phyloP scores from a whole-genome alignment of 1,284 basidiomycete genomes.

The Xerocomus minutiporus region DNA sequence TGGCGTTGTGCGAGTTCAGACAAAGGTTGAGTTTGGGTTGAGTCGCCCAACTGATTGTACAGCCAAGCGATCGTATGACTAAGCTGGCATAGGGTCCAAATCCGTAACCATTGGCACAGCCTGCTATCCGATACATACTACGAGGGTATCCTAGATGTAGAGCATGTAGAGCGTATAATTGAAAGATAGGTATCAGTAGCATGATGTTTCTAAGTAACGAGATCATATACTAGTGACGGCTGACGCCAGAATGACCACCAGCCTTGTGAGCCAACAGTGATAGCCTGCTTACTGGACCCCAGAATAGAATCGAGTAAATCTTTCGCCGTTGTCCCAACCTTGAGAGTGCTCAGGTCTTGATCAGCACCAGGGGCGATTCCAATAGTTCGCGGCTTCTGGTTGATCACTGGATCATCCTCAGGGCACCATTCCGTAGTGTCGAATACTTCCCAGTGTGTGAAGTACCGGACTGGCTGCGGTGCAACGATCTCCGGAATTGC shows the following conservation, averaged over 20 bases:
- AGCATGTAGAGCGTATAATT: neutral
- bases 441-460: constrained; percentile 12
- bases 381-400: constrained; percentile 26
- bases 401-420: constrained; percentile 31
- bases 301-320: constrained; percentile 32
- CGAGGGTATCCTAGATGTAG: neutral
- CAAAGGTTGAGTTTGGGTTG: neutral
- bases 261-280: neutral
- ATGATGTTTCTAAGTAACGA: neutral
- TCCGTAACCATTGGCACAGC: neutral
- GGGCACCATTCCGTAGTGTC: constrained; percentile 29
- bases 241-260: neutral
- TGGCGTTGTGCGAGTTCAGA: constrained; percentile 2
- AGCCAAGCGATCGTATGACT: constrained; percentile 21
- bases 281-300: constrained; percentile 6
- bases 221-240: neutral
- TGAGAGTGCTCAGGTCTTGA: neutral
- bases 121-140: neutral
- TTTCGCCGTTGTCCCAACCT: constrained; percentile 22
- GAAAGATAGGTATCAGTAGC: too few species aligned
- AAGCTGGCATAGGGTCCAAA: constrained; percentile 13
- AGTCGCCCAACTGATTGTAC: neutral
- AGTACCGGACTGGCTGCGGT: constrained; percentile 16
- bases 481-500: constrained; percentile 8
- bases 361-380: constrained; percentile 31